Evolutionary conservation across 495 filamentous ascomycete species (phyloP), one percentile per base, ranked within the genome.

Genomic region (Trypethelium eluteriae): DNA sequence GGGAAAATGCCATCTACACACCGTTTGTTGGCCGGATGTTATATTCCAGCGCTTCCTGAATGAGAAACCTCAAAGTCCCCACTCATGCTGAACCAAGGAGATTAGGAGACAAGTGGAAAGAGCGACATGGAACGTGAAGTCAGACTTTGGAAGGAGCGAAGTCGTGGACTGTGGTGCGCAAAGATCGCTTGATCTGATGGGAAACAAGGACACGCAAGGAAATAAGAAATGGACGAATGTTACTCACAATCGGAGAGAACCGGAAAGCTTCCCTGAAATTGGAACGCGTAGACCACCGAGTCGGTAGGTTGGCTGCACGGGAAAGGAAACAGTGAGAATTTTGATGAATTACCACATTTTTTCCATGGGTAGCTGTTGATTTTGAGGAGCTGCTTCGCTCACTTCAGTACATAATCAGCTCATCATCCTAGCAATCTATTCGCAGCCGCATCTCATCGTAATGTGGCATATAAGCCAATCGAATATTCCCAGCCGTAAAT

Each of bases 11-110:
- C 67, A 70, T 70, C 0, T 68, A 69, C 35, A 74, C 50, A 0
- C 57, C 65, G 62, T 69, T 73, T 4, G 73, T 44, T 1, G 49
- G 57, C 72, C 72, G 73, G 62, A 70, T 67, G 32, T 74, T 62
- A 6, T 6, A 49, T n/a, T 63, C 64, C 62, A 74, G 53, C 34
- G 63, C 44, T 14, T 50, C 34, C 67, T 69, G 66, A 69, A 74
- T 71, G 4, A 25, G 64, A 53, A 2, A n/a, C 2, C 36, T 74
- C 72, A 67, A 73, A 72, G 14, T 62, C 65, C 1, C 1, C 14
- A 44, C 41, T 44, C 41, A 0, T 44, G 1, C 41, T 44, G 41
- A 14, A 14, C 14, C 0, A 14, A 44, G 41, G 14, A 7, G 6
- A 14, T 7, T 0, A 44, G 41, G 7, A 1, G 41, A 44, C 14